Percentiles rank a stretch among this genome's conserved stretches.
Conservation (phyloP, 139 green algal species). For the Chlamydomonas incerta region DNA sequence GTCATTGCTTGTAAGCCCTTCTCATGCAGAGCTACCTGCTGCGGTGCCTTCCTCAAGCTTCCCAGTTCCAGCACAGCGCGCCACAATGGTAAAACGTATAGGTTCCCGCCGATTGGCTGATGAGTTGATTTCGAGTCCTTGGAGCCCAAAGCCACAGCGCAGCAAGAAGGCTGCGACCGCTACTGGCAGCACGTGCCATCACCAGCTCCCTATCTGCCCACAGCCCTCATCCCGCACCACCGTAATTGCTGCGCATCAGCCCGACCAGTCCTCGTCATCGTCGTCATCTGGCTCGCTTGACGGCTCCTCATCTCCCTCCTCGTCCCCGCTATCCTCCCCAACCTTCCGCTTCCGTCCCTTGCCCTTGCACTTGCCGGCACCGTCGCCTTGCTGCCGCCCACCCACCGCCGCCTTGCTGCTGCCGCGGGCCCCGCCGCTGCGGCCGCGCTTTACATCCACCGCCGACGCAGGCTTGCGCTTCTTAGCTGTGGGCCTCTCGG, state of each 20-base stretch:
- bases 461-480: not conserved
- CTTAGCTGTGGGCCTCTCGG: not conserved
- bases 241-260: not conserved
- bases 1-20: no score
- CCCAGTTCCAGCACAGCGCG: no score
- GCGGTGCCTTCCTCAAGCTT: no score
- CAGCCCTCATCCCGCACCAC: no score
- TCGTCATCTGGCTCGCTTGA: not conserved
- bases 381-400: not conserved
- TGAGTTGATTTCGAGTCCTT: no score
- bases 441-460: not conserved
- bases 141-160: no score
- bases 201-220: no score
- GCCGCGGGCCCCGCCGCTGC: not conserved
- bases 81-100: no score
- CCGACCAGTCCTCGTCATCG: not conserved
- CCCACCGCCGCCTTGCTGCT: not conserved
- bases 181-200: no score
- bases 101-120: no score
- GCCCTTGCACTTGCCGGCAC: not conserved
- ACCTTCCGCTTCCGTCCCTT: not conserved
- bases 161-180: no score
- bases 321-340: not conserved
- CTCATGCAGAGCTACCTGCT: no score
- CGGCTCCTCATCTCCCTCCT: not conserved